Evolutionary conservation across 2,329 filamentous ascomycete genomes (phyloP), one percentile per base, ranked within the genome.

Genomic region (Talaromyces sp.): DNA sequence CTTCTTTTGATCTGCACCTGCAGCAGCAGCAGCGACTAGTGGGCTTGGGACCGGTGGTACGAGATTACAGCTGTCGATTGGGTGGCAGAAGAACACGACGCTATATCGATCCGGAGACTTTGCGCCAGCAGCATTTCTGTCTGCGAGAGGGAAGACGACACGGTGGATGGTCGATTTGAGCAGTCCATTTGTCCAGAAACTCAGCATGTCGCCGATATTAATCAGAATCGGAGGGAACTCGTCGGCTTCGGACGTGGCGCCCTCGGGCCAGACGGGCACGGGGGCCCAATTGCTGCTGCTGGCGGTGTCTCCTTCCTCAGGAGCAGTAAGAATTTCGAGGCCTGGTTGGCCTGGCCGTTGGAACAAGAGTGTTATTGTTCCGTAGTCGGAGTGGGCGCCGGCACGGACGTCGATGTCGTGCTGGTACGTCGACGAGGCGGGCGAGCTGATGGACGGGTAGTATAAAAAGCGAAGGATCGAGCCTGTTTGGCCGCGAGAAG

Each of bases 331-430:
- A 63, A 98, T 88, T 74, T 98, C 92, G 1, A 99, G 81, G 0
- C 95, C 95, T 0, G 92, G 88, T 69, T 97, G 92, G 1, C 89
- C 89, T 0, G 85, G 85, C 1, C 93, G 84, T 66, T 95, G 91
- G 80, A 99, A 98, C 11, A 98, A 84, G 0, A 88, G 79, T 0
- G 86, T 89, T 55, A 89, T 70, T 59, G 79, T 83, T 32, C 85
- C 85, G 76, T 96, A 96, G 78, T 97, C 93, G 4, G 89, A 93
- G 75, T 98, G 93, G 0, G 93, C 92, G 60, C 93, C 95, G 7
- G 93, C 93, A 29, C 93, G 88, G 63, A 97, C 85, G 69, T 93
- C 90, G 19, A 80, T 75, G 41, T 76, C 74, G 6, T 81, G 80
- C 51, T 80, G 69, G 67, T 80, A 80, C 56, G 75, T 70, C 54